Base-by-base conservation (phyloP, 2,329 filamentous ascomycete genomes). In the Neopestalotiopsis sp. region DNA sequence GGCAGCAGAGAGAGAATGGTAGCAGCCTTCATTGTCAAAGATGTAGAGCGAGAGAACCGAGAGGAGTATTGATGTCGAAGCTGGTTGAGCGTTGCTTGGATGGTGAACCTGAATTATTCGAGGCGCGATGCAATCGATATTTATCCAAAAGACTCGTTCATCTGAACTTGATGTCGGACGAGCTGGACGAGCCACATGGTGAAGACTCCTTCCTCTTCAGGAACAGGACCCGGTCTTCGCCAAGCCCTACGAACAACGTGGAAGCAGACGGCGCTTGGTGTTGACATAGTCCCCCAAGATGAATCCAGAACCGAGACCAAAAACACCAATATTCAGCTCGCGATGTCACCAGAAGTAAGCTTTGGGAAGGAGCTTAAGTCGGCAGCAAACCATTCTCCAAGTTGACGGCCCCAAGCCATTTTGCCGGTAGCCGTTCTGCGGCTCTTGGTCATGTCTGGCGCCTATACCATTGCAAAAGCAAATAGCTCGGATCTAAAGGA, bases 1-100 rank as follows among this genome's bases (percentile, higher is more conserved):
- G 71, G 71, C 49, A 72, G 66, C 60, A 72, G 62, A 32, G 71
- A 71, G 30, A 72, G 60, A 59, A 72, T 61, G 42, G 68, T 45
- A 32, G 68, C 59, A 65, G 65, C 67, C 65, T 70, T 71, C 71
- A 72, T 71, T 28, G 65, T 71, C 30, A 30, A 64, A 63, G n/a
- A 59, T 20, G 56, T 49, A 38, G 49, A n/a, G 17, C 60, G 57
- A 58, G 60, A 59, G 60, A 59, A 63, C 61, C 61, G 30, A 49
- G 61, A 59, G 57, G 32, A 40, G 20, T 68, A 30, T 45, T 56
- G 64, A 58, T 62, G 32, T 40, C 32, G 59, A 62, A 40, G 59
- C 59, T 40, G 30, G n/a, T 17, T 13, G 59, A 62, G 59, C 59
- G 59, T 20, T 62, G 59, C 59, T 62, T 62, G 30, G 59, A 62